These are phyloP conservation scores for Monosporascus sp. DNA, from an alignment of 2,329 filamentous ascomycete species.

Conservation along the genomic window DNA sequence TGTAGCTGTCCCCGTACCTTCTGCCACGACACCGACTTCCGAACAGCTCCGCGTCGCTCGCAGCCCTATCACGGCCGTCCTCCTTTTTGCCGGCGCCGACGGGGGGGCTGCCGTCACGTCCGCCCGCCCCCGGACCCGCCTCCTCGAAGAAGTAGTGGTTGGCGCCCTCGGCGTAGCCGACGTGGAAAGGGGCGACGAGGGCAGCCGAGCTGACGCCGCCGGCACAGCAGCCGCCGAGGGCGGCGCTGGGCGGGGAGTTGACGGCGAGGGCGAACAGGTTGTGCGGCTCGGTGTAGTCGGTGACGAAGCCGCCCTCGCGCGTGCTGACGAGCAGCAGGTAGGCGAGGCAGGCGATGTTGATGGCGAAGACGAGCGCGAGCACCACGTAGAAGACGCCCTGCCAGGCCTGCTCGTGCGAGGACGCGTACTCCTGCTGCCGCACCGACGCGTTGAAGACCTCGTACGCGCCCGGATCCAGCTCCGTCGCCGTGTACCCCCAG, in stretches of 20 bases:
- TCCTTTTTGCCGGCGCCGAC: neutral
- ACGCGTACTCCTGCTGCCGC: slow-evolving; percentile 64
- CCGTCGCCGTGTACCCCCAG: slow-evolving; percentile 41
- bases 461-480: slow-evolving; percentile 39
- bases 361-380: slow-evolving; percentile 58
- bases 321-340: slow-evolving; percentile 54
- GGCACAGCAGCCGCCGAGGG: slow-evolving; percentile 21
- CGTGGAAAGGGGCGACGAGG: slow-evolving; percentile 19
- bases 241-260: slow-evolving; percentile 38
- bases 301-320: slow-evolving; percentile 55
- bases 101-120: neutral
- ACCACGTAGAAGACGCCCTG: slow-evolving; percentile 64
- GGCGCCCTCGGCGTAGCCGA: slow-evolving; percentile 16
- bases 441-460: slow-evolving; percentile 61
- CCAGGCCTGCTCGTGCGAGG: slow-evolving; percentile 55
- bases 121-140: slow-evolving; percentile 3
- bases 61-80: neutral
- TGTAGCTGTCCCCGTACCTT: slow-evolving; percentile 13
- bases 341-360: slow-evolving; percentile 59
- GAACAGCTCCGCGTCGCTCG: slow-evolving; percentile 11
- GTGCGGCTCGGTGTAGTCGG: slow-evolving; percentile 72
- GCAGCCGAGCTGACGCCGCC: slow-evolving; percentile 16
- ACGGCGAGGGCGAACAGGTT: slow-evolving; percentile 70
- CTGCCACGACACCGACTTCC: neutral
- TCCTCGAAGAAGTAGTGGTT: slow-evolving; percentile 28